These are phyloP conservation scores for Mycosarcoma mackinlayi DNA, from an alignment of 1,284 basidiomycete species.

Conservation along the genomic window DNA sequence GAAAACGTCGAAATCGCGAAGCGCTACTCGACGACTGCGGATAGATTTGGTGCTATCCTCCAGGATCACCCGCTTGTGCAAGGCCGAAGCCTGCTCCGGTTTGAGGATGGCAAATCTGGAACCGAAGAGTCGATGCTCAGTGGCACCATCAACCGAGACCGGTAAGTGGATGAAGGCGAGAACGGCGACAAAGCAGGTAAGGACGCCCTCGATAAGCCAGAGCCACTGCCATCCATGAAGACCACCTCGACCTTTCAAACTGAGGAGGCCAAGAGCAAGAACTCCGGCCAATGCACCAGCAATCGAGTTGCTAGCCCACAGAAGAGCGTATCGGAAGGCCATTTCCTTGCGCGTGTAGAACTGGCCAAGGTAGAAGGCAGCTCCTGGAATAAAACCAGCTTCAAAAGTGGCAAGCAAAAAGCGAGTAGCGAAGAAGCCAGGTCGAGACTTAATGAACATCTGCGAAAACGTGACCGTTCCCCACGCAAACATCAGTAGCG, in stretches of 20 bases:
- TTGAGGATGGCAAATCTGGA: neutral
- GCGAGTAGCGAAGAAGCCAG: neutral
- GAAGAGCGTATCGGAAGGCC: neutral
- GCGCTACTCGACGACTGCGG: neutral
- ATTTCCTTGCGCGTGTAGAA: neutral
- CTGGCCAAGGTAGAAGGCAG: slow-evolving; percentile 2
- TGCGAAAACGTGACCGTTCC: neutral
- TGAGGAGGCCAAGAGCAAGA: neutral
- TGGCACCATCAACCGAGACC: neutral
- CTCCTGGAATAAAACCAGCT: neutral
- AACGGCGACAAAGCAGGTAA: neutral
- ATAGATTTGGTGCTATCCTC: neutral
- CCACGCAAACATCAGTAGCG: slow-evolving; percentile 3
- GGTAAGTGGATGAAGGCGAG: neutral
- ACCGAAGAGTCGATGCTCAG: neutral
- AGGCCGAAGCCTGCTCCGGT: neutral
- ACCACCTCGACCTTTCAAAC: neutral
- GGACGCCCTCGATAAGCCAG: slow-evolving; percentile 2
- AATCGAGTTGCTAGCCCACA: slow-evolving; percentile 5
- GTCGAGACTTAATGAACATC: slow-evolving; percentile 4
- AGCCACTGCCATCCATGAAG: slow-evolving; percentile 3
- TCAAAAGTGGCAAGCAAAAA: neutral
- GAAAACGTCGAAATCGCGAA: neutral
- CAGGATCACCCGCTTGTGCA: neutral
- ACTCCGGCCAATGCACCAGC: slow-evolving; percentile 1